These are phyloP conservation scores for Halophytophthora batemanensis DNA, from an alignment of 352 stramenopile species.

Conservation along the genomic window DNA sequence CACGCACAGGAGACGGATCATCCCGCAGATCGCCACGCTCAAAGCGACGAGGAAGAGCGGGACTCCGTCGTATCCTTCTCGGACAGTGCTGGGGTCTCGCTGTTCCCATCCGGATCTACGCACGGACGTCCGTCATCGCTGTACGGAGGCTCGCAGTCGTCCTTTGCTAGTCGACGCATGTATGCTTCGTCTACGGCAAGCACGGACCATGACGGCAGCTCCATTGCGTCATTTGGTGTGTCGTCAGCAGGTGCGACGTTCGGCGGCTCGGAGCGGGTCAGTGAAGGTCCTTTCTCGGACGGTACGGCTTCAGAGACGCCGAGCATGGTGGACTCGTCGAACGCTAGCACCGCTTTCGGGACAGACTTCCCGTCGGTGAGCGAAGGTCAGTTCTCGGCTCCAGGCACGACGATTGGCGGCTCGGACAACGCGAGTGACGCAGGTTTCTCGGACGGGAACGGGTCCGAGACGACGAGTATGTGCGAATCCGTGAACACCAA, in stretches of 20 bases:
- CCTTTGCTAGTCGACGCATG: slow-evolving; percentile 37
- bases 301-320: slow-evolving; percentile 65
- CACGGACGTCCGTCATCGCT: slow-evolving; percentile 26
- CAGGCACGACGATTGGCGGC: slow-evolving; percentile 55
- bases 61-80: slow-evolving; percentile 38
- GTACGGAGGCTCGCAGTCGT: slow-evolving; percentile 39
- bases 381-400: slow-evolving; percentile 62
- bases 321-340: slow-evolving; percentile 70
- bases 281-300: slow-evolving; percentile 64
- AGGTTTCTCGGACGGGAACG: slow-evolving; percentile 58
- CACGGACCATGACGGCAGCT: slow-evolving; percentile 45
- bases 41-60: slow-evolving; percentile 34
- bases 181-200: slow-evolving; percentile 35
- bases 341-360: slow-evolving; percentile 70
- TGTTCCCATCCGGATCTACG: slow-evolving; percentile 19
- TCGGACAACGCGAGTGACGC: slow-evolving; percentile 58
- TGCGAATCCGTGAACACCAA: slow-evolving; percentile 44
- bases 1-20: slow-evolving; percentile 5
- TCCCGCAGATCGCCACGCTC: slow-evolving; percentile 14
- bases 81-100: slow-evolving; percentile 22
- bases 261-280: slow-evolving; percentile 65
- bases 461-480: slow-evolving; percentile 51
- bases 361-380: slow-evolving; percentile 76
- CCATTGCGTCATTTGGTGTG: slow-evolving; percentile 64
- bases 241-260: slow-evolving; percentile 79